Evolutionary conservation across 2,329 filamentous ascomycete species (phyloP).

Genomic region (Fusarium virguliforme): DNA sequence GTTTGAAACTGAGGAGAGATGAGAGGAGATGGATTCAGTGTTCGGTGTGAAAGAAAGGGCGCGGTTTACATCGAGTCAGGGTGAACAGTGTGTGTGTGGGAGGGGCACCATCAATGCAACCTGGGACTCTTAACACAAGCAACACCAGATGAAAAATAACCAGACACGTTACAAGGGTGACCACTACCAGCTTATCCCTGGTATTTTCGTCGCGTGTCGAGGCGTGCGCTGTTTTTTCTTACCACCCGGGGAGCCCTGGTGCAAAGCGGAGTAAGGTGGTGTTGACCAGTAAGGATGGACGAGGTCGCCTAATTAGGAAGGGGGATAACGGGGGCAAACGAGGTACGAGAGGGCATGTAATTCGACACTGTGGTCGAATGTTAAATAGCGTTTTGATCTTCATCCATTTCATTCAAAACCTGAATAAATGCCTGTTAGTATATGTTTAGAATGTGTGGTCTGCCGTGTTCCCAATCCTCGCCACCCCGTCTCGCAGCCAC

Average conservation of each 20-base stretch:
- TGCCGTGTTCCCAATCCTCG: neutral
- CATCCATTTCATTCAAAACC: no score
- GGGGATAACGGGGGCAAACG: neutral
- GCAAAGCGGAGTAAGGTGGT: slow-evolving; percentile 41
- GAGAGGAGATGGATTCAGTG: neutral
- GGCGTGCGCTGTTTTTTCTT: neutral
- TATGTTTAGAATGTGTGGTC: neutral
- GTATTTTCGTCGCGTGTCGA: neutral
- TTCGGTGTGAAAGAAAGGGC: slow-evolving; percentile 23
- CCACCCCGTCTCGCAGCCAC: neutral
- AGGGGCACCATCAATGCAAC: neutral
- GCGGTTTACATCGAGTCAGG: neutral
- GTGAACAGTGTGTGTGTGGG: neutral
- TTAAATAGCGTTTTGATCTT: neutral
- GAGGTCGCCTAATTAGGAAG: slow-evolving; percentile 54
- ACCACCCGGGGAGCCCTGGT: neutral
- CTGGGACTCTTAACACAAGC: neutral
- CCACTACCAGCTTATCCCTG: neutral
- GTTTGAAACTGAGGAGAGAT: slow-evolving; percentile 11
- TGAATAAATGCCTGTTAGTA: no score
- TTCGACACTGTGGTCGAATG: neutral
- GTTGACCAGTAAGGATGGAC: slow-evolving; percentile 52
- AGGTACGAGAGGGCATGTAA: neutral
- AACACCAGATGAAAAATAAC: neutral
- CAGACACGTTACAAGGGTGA: neutral